Evolutionary conservation across 108 stramenopile species (phyloP), one percentile per base, ranked within the genome.

Genomic region (Chaetoceros muelleri): DNA sequence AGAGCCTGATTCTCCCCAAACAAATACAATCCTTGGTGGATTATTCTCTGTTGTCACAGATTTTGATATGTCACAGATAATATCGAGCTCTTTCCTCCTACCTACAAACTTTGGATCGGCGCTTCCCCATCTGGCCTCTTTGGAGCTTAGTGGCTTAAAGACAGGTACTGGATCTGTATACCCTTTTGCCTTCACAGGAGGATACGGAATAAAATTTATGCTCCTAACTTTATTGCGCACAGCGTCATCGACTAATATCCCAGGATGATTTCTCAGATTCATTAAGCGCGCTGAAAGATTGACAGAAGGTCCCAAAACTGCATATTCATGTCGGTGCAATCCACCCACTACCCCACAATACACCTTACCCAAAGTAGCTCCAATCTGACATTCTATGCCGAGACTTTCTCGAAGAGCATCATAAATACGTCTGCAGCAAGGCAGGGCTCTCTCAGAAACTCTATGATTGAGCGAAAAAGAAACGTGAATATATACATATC

Each of bases 291-390:
- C 81, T 18, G 81, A 69, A 52, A 87, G 69, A 69, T 87, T 87
- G 24, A 83, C 85, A 7, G 79, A 72, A 46, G 85, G 79, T 13
- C 85, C 81, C 16, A 87, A 62, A 2, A 78, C 81, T 22, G 81
- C 77, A 60, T 70, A 87, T 49, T 82, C 85, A 65, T 87, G 81
- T 8, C 80, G 67, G 34, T 65, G 65, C 3, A 74, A 54, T 3
- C 81, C 81, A 44, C 85, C 85, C 24, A 87, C 77, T 24, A 81
- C 77, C 16, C 85, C 85, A 57, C 85, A 87, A 55, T 87, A 87
- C 13, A 59, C 81, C 50, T 78, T 66, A 0, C 85, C 85, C 30
- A 82, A 66, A 28, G 85, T 87, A 30, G 66, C 78, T 21, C 81
- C 85, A 27, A 82, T 64, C 23, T 46, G 65, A 30, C 62, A 70